Evolutionary conservation across 768 basidiomycete genomes (phyloP), one percentile per base, ranked within the genome.

Genomic region (Hydnum rufescens): DNA sequence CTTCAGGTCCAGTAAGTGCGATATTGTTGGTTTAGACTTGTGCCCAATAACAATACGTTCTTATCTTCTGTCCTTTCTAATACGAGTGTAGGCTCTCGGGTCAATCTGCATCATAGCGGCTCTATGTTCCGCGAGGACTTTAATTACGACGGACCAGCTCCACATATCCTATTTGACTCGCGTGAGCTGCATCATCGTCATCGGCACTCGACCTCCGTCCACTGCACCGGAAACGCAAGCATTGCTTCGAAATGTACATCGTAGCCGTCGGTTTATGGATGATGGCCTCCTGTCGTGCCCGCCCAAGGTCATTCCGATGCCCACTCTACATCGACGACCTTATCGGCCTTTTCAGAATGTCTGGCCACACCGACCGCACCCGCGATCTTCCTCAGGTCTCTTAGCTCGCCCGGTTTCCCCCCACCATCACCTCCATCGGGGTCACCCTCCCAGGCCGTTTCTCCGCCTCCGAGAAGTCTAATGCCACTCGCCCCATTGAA

Each of bases 341-440:
- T 18, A 23, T 18, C 6, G 25, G 5, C 44, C 23, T 25, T 8
- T 19, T 39, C 19, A 8, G 19, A 8, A 8, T 39, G 36, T 39
- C 8, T 19, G 36, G 22, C 54, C 25, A 4, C 32, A 16, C 4
- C n/a, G 18, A 25, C 55, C 5, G 5, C 16, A 44, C n/a, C 43
- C 44, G 16, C 90, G 88, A 84, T 57, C 82, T 77, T 58, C 86
- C 77, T 59, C 88, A 87, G 2, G 70, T 78, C 18, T 64, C 85
- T 55, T 58, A 82, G 0, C 67, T 92, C 28, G 65, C 88, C 18
- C 57, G 88, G 0, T 88, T 86, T 0, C 79, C 84, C 50, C 56
- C 73, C 18, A 56, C 67, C 2, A n/a, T n/a, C n/a, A n/a, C n/a
- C n/a, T n/a, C n/a, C n/a, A n/a, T n/a, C n/a, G n/a, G 52, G 8